phyloP scores from a whole-genome alignment of 1,284 basidiomycete species.

The Trichosporon asahii region DNA sequence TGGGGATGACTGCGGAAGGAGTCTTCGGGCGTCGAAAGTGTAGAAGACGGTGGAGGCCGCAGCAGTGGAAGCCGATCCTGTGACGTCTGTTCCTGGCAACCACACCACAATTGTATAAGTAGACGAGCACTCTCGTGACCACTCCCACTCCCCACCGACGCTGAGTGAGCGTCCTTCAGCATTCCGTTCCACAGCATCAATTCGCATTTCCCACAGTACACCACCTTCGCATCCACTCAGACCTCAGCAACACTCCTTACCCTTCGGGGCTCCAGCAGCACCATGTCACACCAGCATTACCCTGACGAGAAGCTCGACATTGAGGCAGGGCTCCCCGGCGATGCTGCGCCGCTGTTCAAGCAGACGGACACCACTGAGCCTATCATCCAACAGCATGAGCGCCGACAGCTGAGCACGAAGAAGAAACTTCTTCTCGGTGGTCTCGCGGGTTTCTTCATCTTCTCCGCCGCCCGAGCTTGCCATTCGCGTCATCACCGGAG shows the following conservation, averaged over 20 bases:
- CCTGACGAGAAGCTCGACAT: not conserved
- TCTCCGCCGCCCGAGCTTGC: not conserved
- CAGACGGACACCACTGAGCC: not conserved
- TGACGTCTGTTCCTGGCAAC: slow-evolving; percentile 7
- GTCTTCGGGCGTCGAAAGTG: not conserved
- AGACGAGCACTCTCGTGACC: not conserved
- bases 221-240: not conserved
- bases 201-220: not conserved
- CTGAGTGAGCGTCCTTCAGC: not conserved
- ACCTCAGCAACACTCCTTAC: not conserved
- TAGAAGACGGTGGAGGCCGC: not conserved
- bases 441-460: not conserved
- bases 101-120: not conserved
- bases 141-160: not conserved
- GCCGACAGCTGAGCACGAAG: not conserved
- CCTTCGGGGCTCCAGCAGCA: not conserved
- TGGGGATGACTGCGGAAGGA: not conserved
- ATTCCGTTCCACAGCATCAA: not conserved
- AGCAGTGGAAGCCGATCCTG: not conserved
- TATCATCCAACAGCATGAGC: not conserved
- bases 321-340: not conserved
- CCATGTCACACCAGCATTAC: not conserved
- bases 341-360: not conserved
- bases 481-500: not conserved
- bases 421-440: not conserved